phyloP scores from a whole-genome alignment of 75 land plant species.

The Pseudotsuga menziesii region DNA sequence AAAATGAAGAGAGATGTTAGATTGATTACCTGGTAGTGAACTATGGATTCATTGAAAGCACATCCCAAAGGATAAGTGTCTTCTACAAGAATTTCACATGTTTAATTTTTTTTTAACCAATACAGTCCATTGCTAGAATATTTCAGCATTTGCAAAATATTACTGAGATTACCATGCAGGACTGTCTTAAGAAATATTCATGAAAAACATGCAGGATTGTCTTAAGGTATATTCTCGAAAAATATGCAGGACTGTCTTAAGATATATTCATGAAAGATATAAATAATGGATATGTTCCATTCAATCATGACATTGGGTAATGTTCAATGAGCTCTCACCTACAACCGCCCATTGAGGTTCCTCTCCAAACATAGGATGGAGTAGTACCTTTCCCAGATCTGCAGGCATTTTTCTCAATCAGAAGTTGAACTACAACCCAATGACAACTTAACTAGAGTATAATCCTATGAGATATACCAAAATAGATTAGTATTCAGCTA shows the following conservation, averaged over 20 bases:
- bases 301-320: too few relatives aligned
- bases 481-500: not conserved
- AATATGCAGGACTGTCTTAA: too few relatives aligned
- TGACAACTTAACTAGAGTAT: not conserved
- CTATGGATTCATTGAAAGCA: slow-evolving; percentile 68
- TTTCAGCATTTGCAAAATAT: too few relatives aligned
- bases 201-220: too few relatives aligned
- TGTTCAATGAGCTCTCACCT: slow-evolving; percentile 29
- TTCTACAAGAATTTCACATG: slow-evolving; percentile 22
- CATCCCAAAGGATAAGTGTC: slow-evolving; percentile 93
- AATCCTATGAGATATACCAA: not conserved
- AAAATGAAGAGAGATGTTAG: too few relatives aligned
- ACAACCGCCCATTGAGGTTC: slow-evolving; percentile 94
- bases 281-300: not conserved
- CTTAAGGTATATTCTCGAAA: not conserved
- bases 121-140: too few relatives aligned
- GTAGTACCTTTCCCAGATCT: slow-evolving; percentile 96
- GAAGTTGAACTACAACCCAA: not conserved
- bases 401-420: slow-evolving; percentile 7
- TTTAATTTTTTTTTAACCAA: too few relatives aligned
- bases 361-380: slow-evolving; percentile 70
- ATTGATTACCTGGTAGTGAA: slow-evolving; percentile 64
- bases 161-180: not conserved
- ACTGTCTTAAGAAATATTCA: too few relatives aligned
- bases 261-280: not conserved